Evolutionary conservation across 768 basidiomycete genomes (phyloP), one percentile per base, ranked within the genome.

Genomic region (Megacollybia marginata): DNA sequence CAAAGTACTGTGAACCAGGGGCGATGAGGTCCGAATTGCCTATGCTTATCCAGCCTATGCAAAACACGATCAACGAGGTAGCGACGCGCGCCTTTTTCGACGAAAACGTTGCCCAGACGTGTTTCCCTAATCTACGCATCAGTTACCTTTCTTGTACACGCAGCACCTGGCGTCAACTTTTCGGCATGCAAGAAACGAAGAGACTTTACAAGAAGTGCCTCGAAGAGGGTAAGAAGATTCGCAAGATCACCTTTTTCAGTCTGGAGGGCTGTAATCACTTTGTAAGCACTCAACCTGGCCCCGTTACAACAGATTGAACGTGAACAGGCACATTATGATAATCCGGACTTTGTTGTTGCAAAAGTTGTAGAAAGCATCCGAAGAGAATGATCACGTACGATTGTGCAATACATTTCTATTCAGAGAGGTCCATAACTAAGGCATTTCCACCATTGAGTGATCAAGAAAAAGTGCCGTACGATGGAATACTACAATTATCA

Each of bases 141-240:
- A 35, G 40, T 33, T 36, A 55, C 35, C 44, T 52, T 13, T 33
- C 33, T 13, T 49, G 33, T 18, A 46, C 32, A n/a, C 33, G 49
- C 20, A 33, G 40, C 2, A 46, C 28, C 40, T 57, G 56, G 56
- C 19, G 28, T 13, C 47, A 42, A 16, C 48, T 47, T 2, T 57
- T 48, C 46, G 47, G 33, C 9, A 11, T 34, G 11, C 49, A 53
- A 18, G 54, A 57, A 47, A 53, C 52, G n/a, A 42, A 55, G 47
- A 42, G 43, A 42, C 19, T 48, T 23, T 53, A 55, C 46, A 34
- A 42, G 10, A 40, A 50, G 31, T 18, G 20, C 57, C 55, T 2
- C 31, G 23, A 28, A 43, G 23, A 15, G 11, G 38, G 38, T 15
- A 18, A 40, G 38, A 40, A 40, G 18, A 40, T 40, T 18, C 38